Percentiles rank a stretch among this genome's conserved stretches.
phyloP scores from a whole-genome alignment of 441 rosid species.

The Populus hybrid region DNA sequence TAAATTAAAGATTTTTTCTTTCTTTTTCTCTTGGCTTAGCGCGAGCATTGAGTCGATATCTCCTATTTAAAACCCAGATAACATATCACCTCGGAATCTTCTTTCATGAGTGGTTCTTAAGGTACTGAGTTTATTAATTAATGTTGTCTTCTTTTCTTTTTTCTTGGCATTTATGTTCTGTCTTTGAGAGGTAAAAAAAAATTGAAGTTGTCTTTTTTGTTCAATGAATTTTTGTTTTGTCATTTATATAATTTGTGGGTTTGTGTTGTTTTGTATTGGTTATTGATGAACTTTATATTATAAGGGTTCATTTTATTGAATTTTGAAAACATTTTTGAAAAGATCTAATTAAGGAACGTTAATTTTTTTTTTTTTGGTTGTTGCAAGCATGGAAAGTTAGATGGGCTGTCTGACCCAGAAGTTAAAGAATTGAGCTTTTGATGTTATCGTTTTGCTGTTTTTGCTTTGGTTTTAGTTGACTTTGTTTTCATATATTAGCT shows the following conservation, averaged over 20 bases:
- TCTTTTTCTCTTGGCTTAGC: not conserved
- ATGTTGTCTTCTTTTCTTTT: not conserved
- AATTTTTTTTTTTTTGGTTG: slow-evolving; percentile 3
- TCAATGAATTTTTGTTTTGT: slow-evolving; percentile 3
- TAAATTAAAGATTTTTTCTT: not conserved
- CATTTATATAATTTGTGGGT: slow-evolving; percentile 14
- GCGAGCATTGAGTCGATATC: slow-evolving; percentile 4
- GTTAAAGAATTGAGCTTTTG: slow-evolving; percentile 18
- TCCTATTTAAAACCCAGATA: slow-evolving; percentile 21
- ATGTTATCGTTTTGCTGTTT: slow-evolving; percentile 12
- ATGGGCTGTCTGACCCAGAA: slow-evolving; percentile 4
- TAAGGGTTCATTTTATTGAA: slow-evolving; percentile 14
- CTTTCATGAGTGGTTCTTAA: slow-evolving; percentile 26
- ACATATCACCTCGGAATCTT: slow-evolving; percentile 16
- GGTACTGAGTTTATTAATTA: slow-evolving; percentile 18
- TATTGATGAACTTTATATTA: slow-evolving; percentile 12
- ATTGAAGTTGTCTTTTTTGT: not conserved
- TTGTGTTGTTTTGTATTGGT: slow-evolving; percentile 5
- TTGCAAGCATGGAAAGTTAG: slow-evolving; percentile 8
- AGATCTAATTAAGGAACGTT: slow-evolving; percentile 20
- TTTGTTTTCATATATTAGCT: not conserved
- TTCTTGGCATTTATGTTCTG: not conserved
- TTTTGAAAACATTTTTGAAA: slow-evolving; percentile 13
- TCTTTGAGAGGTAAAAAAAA: slow-evolving; percentile 9
- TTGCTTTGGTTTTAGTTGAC: slow-evolving; percentile 1